Base-by-base conservation (phyloP, 1,284 basidiomycete genomes). In the Papiliotrema terrestris region DNA sequence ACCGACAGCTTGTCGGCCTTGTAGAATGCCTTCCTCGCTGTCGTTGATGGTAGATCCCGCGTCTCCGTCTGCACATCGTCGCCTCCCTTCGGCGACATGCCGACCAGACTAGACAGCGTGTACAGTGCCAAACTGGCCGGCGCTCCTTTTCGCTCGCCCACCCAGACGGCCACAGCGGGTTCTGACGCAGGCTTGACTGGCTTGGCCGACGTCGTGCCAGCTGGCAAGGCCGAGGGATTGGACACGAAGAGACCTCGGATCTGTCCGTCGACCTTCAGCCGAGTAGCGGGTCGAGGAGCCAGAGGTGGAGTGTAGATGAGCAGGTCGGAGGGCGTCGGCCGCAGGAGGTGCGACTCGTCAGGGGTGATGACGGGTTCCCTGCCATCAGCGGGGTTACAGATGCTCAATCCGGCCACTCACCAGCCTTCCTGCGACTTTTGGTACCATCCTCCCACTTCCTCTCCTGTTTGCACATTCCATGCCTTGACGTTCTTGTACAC, bases 141-240 rank as follows among this genome's bases (percentile, higher is more conserved):
- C n/a, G 87, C 86, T 55, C 94, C 94, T 81, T 97, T 97, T 80
- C 92, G 93, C 82, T 98, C 94, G 1, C 86, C 88, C 41, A 94
- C 81, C 73, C 98, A 98, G 15, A 95, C 84, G 3, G 93, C 93
- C 29, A 98, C 72, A 19, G 69, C 73, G 6, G 72, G 65, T 59
- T 72, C 71, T 20, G 59, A 45, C 52, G 67, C 54, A 3, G 69
- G 52, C 17, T 55, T 45, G 22, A 73, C 52, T 1, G 71, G 68
- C 52, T 64, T 69, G 22, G 65, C 57, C 19, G 56, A 58, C 2
- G 68, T 68, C 2, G 66, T 57, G 11, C 65, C 63, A 20, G 60
- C 65, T 11, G 71, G 59, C 23, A 75, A 59, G 23, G 61, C 58
- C 2, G 59, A 42, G 0, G 72, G 73, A 4, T 55, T 52, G 11